phyloP scores from a whole-genome alignment of 2,329 filamentous ascomycete species.

The Plenodomus lindquistii region DNA sequence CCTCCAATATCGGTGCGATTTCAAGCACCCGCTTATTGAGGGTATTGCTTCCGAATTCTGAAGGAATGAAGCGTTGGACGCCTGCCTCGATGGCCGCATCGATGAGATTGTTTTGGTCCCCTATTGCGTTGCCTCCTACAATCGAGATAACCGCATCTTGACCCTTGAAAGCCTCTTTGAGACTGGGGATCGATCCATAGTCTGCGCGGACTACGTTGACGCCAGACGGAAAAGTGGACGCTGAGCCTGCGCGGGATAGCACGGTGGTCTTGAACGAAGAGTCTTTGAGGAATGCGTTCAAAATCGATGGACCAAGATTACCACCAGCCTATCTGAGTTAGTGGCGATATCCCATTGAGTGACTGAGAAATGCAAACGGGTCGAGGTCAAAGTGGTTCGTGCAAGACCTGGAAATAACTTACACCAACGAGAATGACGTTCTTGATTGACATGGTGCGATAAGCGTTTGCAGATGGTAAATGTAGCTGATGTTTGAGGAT shows the following conservation, averaged over 20 bases:
- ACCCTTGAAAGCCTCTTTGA: constrained; percentile 57
- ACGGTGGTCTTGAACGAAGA: constrained; percentile 59
- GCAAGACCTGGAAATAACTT: constrained; percentile 8
- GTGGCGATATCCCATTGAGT: not conserved
- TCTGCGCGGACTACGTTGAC: constrained; percentile 54
- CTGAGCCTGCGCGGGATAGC: constrained; percentile 56
- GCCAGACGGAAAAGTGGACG: constrained; percentile 44
- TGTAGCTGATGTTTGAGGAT: not conserved
- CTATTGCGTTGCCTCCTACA: constrained; percentile 48
- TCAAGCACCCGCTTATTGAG: constrained; percentile 40
- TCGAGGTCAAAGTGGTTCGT: not conserved
- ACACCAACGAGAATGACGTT: constrained; percentile 52
- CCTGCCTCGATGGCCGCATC: constrained; percentile 63
- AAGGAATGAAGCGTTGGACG: constrained; percentile 64
- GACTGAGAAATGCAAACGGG: not conserved
- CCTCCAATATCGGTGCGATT: constrained; percentile 56
- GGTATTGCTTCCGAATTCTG: constrained; percentile 59
- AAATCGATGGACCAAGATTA: constrained; percentile 49
- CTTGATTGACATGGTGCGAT: constrained; percentile 41
- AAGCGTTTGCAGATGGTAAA: not conserved
- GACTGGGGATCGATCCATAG: constrained; percentile 52
- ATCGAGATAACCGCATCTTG: constrained; percentile 61
- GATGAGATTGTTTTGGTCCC: constrained; percentile 56
- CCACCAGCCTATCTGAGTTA: constrained; percentile 40
- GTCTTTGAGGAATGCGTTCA: constrained; percentile 46